phyloP scores from a whole-genome alignment of 1,284 basidiomycete species.

The Golubevia pallescens region DNA sequence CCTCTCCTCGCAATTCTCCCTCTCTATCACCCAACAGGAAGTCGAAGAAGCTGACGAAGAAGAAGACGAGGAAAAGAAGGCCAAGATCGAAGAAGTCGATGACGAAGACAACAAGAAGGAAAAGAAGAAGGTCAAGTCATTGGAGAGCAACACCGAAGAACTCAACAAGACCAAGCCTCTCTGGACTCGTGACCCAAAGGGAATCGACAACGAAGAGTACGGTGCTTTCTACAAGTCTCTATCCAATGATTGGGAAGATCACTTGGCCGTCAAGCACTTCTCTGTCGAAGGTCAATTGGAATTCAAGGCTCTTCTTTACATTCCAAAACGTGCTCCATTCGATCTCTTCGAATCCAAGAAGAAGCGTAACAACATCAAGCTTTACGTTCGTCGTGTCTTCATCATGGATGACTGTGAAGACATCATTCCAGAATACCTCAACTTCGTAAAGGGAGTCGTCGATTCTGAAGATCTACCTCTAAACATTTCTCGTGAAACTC shows the following conservation, averaged over 20 bases:
- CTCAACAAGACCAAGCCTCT: conserved; percentile 99
- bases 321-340: conserved; percentile 96
- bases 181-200: conserved; percentile 93
- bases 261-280: conserved; percentile 99
- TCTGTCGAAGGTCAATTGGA: conserved; percentile 99
- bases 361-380: conserved; percentile 99
- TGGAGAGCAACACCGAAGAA: conserved; percentile 80
- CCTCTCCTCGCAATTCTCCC: conserved; percentile 3
- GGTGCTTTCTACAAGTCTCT: conserved; percentile 98
- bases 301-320: conserved; percentile 98
- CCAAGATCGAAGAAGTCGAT: conserved; percentile 80
- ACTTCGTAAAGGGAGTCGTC: conserved; percentile 97
- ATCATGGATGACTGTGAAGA: conserved; percentile 99
- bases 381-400: conserved; percentile 99
- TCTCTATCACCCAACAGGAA: conserved; percentile 69
- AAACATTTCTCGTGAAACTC: conserved; percentile 99
- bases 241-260: conserved; percentile 99
- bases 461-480: conserved; percentile 99
- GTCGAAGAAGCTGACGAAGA: conserved; percentile 78
- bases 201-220: conserved; percentile 96
- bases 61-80: conserved; percentile 74
- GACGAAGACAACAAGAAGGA: conserved; percentile 82
- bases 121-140: conserved; percentile 91
- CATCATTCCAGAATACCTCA: conserved; percentile 99
- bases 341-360: conserved; percentile 99